Conservation (phyloP, 2,329 filamentous ascomycete species). For the Dothidotthia symphoricarpi region DNA sequence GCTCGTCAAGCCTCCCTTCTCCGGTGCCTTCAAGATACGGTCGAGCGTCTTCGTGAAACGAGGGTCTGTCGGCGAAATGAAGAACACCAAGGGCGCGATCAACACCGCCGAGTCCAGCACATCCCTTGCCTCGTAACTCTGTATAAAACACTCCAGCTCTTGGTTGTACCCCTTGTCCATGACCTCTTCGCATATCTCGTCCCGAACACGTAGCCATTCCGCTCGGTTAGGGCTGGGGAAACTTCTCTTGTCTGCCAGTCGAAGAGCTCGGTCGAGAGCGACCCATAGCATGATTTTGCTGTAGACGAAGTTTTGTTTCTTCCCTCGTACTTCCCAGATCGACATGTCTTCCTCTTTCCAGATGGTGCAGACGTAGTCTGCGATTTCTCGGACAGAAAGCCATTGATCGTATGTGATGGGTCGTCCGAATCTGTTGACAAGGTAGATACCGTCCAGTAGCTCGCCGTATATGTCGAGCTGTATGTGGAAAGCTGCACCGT, state of each 20-base stretch:
- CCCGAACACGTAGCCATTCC: conserved; percentile 65
- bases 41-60: conserved; percentile 72
- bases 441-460: conserved; percentile 72
- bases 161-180: conserved; percentile 78
- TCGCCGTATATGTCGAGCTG: conserved; percentile 81
- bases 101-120: conserved; percentile 72
- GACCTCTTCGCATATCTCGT: conserved; percentile 69
- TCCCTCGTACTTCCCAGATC: conserved; percentile 77
- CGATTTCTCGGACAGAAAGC: conserved; percentile 66
- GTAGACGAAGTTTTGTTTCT: conserved; percentile 75
- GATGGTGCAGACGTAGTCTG: conserved; percentile 68
- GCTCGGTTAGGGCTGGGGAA: conserved; percentile 69
- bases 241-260: conserved; percentile 71
- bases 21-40: conserved; percentile 67
- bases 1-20: conserved; percentile 72
- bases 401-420: conserved; percentile 73
- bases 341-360: conserved; percentile 70
- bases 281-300: conserved; percentile 86
- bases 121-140: conserved; percentile 71
- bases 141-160: conserved; percentile 67
- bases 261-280: conserved; percentile 71
- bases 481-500: conserved; percentile 71
- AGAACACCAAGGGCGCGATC: conserved; percentile 76
- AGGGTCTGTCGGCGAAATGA: conserved; percentile 74
- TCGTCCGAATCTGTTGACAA: conserved; percentile 78